These are phyloP conservation scores for Pleurotus giganteus DNA, from an alignment of 768 basidiomycete species.

Conservation along the genomic window DNA sequence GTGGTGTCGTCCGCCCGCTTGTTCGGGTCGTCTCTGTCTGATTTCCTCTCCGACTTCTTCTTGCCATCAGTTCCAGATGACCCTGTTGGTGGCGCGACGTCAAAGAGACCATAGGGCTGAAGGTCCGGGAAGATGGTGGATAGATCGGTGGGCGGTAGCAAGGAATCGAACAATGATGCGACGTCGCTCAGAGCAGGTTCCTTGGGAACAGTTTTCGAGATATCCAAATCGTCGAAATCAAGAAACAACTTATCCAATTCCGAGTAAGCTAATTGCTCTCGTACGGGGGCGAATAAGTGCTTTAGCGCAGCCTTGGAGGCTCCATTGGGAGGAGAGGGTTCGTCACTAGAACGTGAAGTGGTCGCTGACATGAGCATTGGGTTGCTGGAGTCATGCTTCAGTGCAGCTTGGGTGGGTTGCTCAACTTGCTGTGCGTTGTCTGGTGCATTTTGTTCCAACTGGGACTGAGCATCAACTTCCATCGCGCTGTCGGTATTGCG, in stretches of 20 bases:
- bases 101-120: conserved; percentile 55
- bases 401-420: conserved; percentile 12
- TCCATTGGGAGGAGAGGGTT: conserved; percentile 21
- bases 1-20: conserved; percentile 78
- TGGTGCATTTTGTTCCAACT: conserved; percentile 16
- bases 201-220: conserved; percentile 17
- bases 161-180: conserved; percentile 16
- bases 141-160: conserved; percentile 43
- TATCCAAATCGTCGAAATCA: conserved; percentile 39
- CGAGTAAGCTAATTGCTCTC: conserved; percentile 62
- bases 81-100: conserved; percentile 34
- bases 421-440: conserved; percentile 15
- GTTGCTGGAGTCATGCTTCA: conserved; percentile 58
- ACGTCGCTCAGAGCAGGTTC: conserved; percentile 26
- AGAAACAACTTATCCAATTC: conserved; percentile 53
- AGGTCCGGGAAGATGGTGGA: conserved; percentile 85
- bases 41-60: conserved; percentile 60
- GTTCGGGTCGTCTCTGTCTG: conserved; percentile 65
- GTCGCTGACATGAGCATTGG: conserved; percentile 48
- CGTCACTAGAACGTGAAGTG: conserved; percentile 39
- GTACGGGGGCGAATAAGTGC: conserved; percentile 53
- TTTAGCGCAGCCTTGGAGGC: conserved; percentile 39
- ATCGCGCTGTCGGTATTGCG: conserved; percentile 18
- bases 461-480: conserved; percentile 23
- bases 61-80: conserved; percentile 33